Evolutionary conservation across 2,329 filamentous ascomycete species (phyloP).

Genomic region (Penicillium oxalicum): DNA sequence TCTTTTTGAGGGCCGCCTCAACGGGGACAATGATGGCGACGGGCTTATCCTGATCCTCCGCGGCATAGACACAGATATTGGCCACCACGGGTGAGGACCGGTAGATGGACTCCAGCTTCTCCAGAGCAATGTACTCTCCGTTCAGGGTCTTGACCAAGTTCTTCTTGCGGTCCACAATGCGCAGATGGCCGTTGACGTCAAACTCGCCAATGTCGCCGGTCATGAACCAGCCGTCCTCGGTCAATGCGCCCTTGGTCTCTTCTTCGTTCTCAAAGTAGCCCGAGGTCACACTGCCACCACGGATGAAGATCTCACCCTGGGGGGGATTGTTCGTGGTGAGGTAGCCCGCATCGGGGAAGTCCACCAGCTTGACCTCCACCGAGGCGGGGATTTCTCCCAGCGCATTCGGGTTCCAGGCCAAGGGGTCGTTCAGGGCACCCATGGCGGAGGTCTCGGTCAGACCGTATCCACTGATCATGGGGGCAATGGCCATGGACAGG

Average conservation of each 20-base stretch:
- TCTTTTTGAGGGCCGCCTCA: conserved; percentile 51
- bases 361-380: conserved; percentile 85
- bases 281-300: conserved; percentile 66
- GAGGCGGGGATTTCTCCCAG: conserved; percentile 72
- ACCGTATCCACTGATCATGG: conserved; percentile 92
- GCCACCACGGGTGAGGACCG: conserved; percentile 69
- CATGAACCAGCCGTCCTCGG: conserved; percentile 90
- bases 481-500: conserved; percentile 83
- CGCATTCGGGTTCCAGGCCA: conserved; percentile 72
- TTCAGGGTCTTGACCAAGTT: conserved; percentile 94
- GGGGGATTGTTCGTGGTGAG: conserved; percentile 66
- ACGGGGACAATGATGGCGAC: conserved; percentile 70
- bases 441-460: conserved; percentile 83
- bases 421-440: conserved; percentile 57
- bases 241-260: conserved; percentile 73
- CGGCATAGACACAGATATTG: conserved; percentile 84
- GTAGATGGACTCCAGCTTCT: conserved; percentile 92
- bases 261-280: conserved; percentile 82
- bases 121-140: conserved; percentile 93
- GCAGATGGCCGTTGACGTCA: conserved; percentile 69
- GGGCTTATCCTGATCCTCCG: conserved; percentile 66
- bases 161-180: conserved; percentile 94
- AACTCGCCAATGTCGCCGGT: conserved; percentile 94
- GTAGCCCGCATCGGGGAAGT: conserved; percentile 85
- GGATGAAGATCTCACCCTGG: conserved; percentile 89